Evolutionary conservation across 1,284 basidiomycete species (phyloP), one percentile per base, ranked within the genome.

Genomic region (Meira nashicola): DNA sequence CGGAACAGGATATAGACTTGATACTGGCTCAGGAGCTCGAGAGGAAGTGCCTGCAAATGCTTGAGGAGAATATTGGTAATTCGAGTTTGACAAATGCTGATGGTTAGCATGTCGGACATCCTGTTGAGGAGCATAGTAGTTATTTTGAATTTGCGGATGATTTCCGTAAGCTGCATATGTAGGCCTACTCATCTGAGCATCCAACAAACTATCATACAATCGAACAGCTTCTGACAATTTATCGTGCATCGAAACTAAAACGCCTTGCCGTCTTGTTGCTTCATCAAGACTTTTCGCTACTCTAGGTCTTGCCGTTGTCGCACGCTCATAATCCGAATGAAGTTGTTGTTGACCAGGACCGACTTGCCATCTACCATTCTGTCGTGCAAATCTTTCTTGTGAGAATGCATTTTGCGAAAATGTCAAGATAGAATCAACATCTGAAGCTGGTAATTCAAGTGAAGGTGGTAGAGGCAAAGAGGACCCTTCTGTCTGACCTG

Each of bases 151-250:
- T 33, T 33, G 28, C 28, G 28, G 28, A 33, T 33, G 28, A 8
- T 33, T 33, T 33, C 28, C 28, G 8, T 33, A 33, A 4, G 28
- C 28, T 14, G 7, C 23, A 33, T 23, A 33, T 8, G 15, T 6
- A 33, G 57, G 57, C 19, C 57, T 39, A 19, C 49, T 39, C 64
- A 92, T 81, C 69, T 95, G 92, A 57, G 90, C 85, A 39, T 91
- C 91, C 48, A 95, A 81, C 14, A 95, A 82, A 55, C 86, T 84
- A 70, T 95, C 92, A 77, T 95, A 96, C 1, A 94, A 81, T 66
- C 88, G 87, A 47, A 96, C 91, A 0, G 90, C 91, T 78, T 94
- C 86, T 0, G 90, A 89, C 2, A 96, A 82, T 78, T 95, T 93
- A 61, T 89, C 88, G 73, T 96, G 89, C 92, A 96, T 95, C 54